These are phyloP conservation scores for Ampelocalamus luodianensis DNA, from an alignment of 176 grass and related monocot species.

Conservation along the genomic window DNA sequence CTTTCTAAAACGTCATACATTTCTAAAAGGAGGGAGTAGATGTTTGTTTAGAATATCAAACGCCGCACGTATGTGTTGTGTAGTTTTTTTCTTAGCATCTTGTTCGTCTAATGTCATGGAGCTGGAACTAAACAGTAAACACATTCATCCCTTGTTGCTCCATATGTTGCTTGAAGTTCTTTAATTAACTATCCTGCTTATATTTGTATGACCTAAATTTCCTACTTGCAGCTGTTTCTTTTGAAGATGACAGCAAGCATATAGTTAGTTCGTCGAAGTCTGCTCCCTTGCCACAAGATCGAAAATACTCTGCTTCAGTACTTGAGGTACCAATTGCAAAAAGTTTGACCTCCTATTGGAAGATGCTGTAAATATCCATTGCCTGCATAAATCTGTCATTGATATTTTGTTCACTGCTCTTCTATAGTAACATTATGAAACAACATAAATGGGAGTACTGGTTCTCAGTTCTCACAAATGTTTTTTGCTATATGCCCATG, in stretches of 20 bases:
- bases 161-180: conserved; percentile 36
- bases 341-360: conserved; percentile 14
- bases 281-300: conserved; percentile 34
- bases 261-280: conserved; percentile 39
- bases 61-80: neutral
- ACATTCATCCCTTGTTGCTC: conserved; percentile 6
- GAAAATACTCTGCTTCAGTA: conserved; percentile 18
- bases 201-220: neutral
- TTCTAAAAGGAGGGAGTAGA: too few species aligned
- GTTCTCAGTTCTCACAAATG: neutral
- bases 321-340: conserved; percentile 47
- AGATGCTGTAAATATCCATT: conserved; percentile 5
- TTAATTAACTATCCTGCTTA: neutral
- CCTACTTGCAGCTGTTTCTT: conserved; percentile 66
- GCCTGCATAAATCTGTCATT: neutral
- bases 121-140: conserved; percentile 16
- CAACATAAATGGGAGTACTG: neutral
- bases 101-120: conserved; percentile 7
- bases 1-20: too few species aligned
- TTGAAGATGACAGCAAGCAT: conserved; percentile 46
- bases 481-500: neutral
- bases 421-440: conserved; percentile 5
- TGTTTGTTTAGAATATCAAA: conserved; percentile 15
- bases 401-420: conserved; percentile 4
- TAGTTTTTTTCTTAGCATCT: conserved; percentile 26